A percentile compares a stretch with the other conserved stretches of the same genome.
Conservation (phyloP, 2,329 filamentous ascomycete species). For the Lecanicillium sp. region DNA sequence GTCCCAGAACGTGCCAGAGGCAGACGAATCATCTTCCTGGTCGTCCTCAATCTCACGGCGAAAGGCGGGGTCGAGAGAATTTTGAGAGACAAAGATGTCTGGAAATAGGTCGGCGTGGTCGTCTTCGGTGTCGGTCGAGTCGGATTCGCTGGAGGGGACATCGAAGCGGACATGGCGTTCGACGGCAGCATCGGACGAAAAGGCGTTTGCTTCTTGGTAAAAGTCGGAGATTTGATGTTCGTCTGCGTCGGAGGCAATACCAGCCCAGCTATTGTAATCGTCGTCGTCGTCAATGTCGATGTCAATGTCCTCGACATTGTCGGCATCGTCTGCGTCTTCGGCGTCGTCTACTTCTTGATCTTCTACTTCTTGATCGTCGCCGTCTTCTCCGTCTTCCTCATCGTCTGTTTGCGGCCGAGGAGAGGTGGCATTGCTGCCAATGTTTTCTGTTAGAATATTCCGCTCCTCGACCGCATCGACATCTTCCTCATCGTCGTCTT, state of each 20-base stretch:
- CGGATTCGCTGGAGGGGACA: slow-evolving; percentile 57
- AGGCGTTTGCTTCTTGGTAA: slow-evolving; percentile 29
- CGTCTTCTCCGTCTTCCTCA: slow-evolving; percentile 27
- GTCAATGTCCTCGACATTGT: slow-evolving; percentile 20
- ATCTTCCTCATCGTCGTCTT: slow-evolving; percentile 70
- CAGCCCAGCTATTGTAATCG: slow-evolving; percentile 46
- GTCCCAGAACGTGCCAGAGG: slow-evolving; percentile 56
- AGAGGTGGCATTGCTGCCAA: slow-evolving; percentile 31
- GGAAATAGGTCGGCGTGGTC: slow-evolving; percentile 61
- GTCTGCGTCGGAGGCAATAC: slow-evolving; percentile 41
- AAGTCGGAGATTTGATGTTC: slow-evolving; percentile 36
- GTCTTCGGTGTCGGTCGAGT: slow-evolving; percentile 55
- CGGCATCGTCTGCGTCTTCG: slow-evolving; percentile 18
- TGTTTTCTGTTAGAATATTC: slow-evolving; percentile 50
- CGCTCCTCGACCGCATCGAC: slow-evolving; percentile 71
- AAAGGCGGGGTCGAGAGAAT: slow-evolving; percentile 61
- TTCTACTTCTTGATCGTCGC: slow-evolving; percentile 29
- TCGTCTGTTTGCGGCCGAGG: slow-evolving; percentile 40
- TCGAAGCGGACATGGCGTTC: slow-evolving; percentile 69
- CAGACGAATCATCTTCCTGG: slow-evolving; percentile 46
- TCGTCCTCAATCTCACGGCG: slow-evolving; percentile 67
- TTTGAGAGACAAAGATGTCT: slow-evolving; percentile 71
- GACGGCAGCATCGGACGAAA: slow-evolving; percentile 29
- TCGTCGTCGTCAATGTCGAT: slow-evolving; percentile 30
- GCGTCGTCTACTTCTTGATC: slow-evolving; percentile 27